These are phyloP conservation scores for Aurifilum marmelostoma DNA, from an alignment of 2,329 filamentous ascomycete species.

Conservation along the genomic window DNA sequence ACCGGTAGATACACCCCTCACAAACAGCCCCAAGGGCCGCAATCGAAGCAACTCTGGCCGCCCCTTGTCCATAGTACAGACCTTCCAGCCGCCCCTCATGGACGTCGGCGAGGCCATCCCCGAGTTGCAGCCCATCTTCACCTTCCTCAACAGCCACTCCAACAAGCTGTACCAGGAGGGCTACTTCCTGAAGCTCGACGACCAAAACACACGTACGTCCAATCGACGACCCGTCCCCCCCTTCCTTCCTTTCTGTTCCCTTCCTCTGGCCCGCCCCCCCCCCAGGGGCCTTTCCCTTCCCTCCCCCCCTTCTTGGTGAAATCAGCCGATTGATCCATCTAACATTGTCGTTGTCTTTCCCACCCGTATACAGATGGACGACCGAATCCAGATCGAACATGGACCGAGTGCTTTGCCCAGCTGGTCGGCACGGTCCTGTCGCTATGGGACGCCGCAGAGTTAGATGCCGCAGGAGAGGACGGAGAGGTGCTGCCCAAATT, in stretches of 20 bases:
- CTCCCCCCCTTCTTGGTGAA: not conserved
- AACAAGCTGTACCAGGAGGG: conserved; percentile 98
- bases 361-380: conserved; percentile 68
- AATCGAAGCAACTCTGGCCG: conserved; percentile 59
- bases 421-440: conserved; percentile 94
- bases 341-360: not conserved
- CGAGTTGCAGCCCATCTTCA: conserved; percentile 93
- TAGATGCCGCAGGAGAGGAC: conserved; percentile 84
- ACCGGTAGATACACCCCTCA: conserved; percentile 47
- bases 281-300: too few relatives aligned
- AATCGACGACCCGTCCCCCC: not conserved
- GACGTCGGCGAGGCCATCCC: conserved; percentile 81
- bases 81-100: conserved; percentile 84
- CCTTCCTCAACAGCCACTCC: conserved; percentile 88
- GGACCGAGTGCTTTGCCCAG: conserved; percentile 97
- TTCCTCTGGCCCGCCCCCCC: too few relatives aligned
- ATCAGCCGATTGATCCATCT: not conserved
- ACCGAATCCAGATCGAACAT: conserved; percentile 82
- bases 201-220: conserved; percentile 83
- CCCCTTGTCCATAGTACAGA: conserved; percentile 83
- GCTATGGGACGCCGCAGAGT: conserved; percentile 90
- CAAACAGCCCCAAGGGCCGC: conserved; percentile 46
- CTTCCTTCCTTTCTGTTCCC: not conserved
- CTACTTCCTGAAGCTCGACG: conserved; percentile 95
- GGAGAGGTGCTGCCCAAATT: conserved; percentile 63